Conservation (phyloP, 2,329 filamentous ascomycete species). For the Xylariaceae sp. region DNA sequence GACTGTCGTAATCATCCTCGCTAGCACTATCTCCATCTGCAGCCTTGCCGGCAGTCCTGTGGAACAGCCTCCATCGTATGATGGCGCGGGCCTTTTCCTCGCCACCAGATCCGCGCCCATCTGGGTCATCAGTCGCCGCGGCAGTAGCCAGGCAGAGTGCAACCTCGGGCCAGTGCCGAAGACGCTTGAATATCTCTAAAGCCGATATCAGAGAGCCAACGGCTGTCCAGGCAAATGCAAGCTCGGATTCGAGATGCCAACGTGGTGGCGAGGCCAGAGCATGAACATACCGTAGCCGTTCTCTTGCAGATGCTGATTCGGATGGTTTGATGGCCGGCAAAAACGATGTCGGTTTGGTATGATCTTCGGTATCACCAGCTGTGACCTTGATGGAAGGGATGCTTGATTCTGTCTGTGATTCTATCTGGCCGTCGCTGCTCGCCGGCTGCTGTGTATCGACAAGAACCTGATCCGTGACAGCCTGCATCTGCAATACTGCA, state of each 20-base stretch:
- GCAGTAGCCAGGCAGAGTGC: conserved; percentile 76
- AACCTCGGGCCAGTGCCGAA: conserved; percentile 92
- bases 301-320: conserved; percentile 72
- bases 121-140: conserved; percentile 53
- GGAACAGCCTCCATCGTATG: conserved; percentile 74
- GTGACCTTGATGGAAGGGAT: conserved; percentile 45
- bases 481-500: conserved; percentile 87
- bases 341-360: conserved; percentile 66
- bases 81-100: conserved; percentile 79
- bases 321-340: conserved; percentile 69
- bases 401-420: conserved; percentile 18
- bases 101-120: conserved; percentile 49
- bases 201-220: conserved; percentile 86
- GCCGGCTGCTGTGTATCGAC: conserved; percentile 59
- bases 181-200: conserved; percentile 89
- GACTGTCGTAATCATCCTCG: conserved; percentile 45
- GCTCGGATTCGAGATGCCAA: conserved; percentile 92
- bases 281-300: conserved; percentile 80
- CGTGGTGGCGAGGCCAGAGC: conserved; percentile 77
- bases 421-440: conserved; percentile 23
- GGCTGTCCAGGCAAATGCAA: conserved; percentile 87
- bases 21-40: conserved; percentile 24
- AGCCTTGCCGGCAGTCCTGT: conserved; percentile 38
- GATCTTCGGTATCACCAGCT: conserved; percentile 21
- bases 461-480: conserved; percentile 90